Evolutionary conservation across 768 basidiomycete genomes (phyloP).

Genomic region (Amyloporia xantha): DNA sequence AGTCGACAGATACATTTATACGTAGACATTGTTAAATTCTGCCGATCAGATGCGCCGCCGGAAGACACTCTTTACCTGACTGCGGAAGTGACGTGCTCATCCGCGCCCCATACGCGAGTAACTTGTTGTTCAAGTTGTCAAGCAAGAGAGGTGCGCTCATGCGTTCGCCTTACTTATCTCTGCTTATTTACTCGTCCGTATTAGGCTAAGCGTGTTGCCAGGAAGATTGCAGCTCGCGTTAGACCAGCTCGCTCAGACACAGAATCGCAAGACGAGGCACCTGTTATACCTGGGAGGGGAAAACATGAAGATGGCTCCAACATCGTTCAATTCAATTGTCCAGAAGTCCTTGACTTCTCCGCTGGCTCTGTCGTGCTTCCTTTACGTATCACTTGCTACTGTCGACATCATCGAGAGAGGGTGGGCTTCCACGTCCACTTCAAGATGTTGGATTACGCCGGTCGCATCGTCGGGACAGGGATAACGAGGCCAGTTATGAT

Average conservation of each 20-base stretch:
- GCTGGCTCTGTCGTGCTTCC: slow-evolving; percentile 86
- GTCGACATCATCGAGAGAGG: slow-evolving; percentile 97
- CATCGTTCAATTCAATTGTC: slow-evolving; percentile 95
- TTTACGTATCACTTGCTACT: slow-evolving; percentile 95
- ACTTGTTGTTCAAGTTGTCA: slow-evolving; percentile 86
- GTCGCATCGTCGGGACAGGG: slow-evolving; percentile 76
- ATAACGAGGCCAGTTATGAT: slow-evolving; percentile 92
- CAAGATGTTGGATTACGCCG: slow-evolving; percentile 72
- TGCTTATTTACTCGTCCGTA: slow-evolving; percentile 2
- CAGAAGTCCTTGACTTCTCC: slow-evolving; percentile 83
- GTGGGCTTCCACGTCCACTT: slow-evolving; percentile 90
- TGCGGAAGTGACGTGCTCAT: slow-evolving; percentile 74
- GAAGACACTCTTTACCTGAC: slow-evolving; percentile 68
- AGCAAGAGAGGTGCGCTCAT: slow-evolving; percentile 62
- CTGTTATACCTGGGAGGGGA: slow-evolving; percentile 31
- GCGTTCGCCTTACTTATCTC: slow-evolving; percentile 4
- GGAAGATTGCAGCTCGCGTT: slow-evolving; percentile 81
- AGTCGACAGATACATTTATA: slow-evolving; percentile 12
- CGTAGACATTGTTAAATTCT: slow-evolving; percentile 1
- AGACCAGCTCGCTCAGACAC: slow-evolving; percentile 73
- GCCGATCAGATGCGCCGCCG: slow-evolving; percentile 48
- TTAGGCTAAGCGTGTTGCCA: slow-evolving; percentile 82
- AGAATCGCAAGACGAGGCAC: slow-evolving; percentile 53
- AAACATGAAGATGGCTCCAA: slow-evolving; percentile 67
- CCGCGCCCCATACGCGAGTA: slow-evolving; percentile 70